Evolutionary conservation across 1,139 yeast genomes (phyloP).

Genomic region (Scheffersomyces segobiensis): DNA sequence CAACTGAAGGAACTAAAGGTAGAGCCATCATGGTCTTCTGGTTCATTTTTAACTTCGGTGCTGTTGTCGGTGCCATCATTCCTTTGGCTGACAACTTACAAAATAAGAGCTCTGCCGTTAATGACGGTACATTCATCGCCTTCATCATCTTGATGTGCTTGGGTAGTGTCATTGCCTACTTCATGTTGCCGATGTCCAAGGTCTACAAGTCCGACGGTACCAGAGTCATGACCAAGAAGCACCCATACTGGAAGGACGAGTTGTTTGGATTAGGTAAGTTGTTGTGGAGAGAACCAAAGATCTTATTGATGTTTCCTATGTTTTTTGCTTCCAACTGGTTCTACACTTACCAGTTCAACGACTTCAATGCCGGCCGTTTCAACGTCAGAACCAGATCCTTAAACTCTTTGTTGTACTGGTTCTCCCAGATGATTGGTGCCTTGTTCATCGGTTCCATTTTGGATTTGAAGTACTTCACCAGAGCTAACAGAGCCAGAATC

Average conservation of each 20-base stretch:
- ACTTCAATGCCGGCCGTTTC: slow-evolving; percentile 56
- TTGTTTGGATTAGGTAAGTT: slow-evolving; percentile 39
- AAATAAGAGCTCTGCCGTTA: slow-evolving; percentile 37
- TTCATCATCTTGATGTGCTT: slow-evolving; percentile 55
- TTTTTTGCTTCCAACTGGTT: slow-evolving; percentile 67
- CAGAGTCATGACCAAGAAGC: slow-evolving; percentile 43
- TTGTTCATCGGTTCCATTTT: slow-evolving; percentile 46
- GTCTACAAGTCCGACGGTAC: slow-evolving; percentile 57
- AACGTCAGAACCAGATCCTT: slow-evolving; percentile 61
- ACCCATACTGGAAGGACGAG: slow-evolving; percentile 52
- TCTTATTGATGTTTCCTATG: slow-evolving; percentile 55
- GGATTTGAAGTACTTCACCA: slow-evolving; percentile 42
- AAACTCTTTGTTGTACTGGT: slow-evolving; percentile 62
- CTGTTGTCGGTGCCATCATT: slow-evolving; percentile 57
- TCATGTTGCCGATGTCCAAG: slow-evolving; percentile 50
- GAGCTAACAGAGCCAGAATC: slow-evolving; percentile 47
- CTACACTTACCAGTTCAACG: slow-evolving; percentile 64
- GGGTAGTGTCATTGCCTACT: slow-evolving; percentile 48
- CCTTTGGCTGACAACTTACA: slow-evolving; percentile 54
- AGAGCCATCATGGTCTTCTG: slow-evolving; percentile 57
- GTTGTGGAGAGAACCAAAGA: slow-evolving; percentile 48
- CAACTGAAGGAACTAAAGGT: slow-evolving; percentile 57
- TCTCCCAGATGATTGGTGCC: slow-evolving; percentile 61
- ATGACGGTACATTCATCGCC: slow-evolving; percentile 58
- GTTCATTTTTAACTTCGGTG: slow-evolving; percentile 66